Base-by-base conservation (phyloP, 257 asterid species). In the Lithospermum erythrorhizon region DNA sequence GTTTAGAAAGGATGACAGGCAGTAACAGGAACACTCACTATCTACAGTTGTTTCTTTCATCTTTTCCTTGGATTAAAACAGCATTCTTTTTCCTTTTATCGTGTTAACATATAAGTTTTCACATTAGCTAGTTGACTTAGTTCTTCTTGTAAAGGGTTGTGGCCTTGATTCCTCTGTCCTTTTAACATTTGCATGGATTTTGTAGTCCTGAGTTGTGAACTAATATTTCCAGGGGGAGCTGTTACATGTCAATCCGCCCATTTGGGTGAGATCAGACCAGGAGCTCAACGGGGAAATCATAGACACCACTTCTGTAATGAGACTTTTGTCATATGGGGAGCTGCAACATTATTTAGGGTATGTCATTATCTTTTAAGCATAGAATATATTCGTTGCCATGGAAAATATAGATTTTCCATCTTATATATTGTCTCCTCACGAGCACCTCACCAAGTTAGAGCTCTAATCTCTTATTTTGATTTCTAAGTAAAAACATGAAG, bases 261-360 rank as follows among this genome's bases (percentile, higher is more conserved):
- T 64, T 20, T 87, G 68, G 98, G 96, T 56, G 96, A 87, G 84
- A 82, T 91, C 71, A 81, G 79, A 27, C 86, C 95, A 29, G 87
- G 95, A 68, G 70, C 76, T 47, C 47, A 79, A 74, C 79, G 98
- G 75, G 98, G 98, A 62, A 91, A 91, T 83, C 96, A 87, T 61
- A 81, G 95, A 62, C 98, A 87, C 77, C 96, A 84, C 57, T 73
- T 79, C 27, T 83, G 90, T 69, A 91, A 91, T 9, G 96, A 91
- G 87, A 91, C 98, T 15, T 75, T 91, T 66, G 81, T 91, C 9
- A 75, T 91, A 63, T 91, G 98, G 98, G 98, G 98, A 73, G 98
- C 98, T 57, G 83, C 81, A 79, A 91, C 96, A 45, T 61, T 88
- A 62, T 84, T 83, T 69, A 76, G 96, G 90, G 98, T 91, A 82